A percentile compares a stretch with the other conserved stretches of the same genome.
Evolutionary conservation across 106 monocot species (phyloP).

Genomic region (Allium fistulosum): DNA sequence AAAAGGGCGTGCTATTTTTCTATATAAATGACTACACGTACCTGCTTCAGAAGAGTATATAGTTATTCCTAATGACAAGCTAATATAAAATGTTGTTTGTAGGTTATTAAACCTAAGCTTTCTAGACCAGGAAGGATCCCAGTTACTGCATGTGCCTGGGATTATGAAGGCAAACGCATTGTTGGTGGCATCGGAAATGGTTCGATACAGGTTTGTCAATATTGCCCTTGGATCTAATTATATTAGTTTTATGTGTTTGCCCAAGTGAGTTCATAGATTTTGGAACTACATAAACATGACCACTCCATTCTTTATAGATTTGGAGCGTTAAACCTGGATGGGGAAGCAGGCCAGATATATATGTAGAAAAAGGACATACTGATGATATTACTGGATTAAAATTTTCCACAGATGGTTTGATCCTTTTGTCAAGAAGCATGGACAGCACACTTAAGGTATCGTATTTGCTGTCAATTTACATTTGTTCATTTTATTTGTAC

Average conservation of each 20-base stretch:
- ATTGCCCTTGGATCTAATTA: too few relatives aligned
- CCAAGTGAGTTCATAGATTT: too few relatives aligned
- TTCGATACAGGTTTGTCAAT: constrained; percentile 74
- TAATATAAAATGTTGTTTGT: not conserved
- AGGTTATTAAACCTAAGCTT: constrained; percentile 99
- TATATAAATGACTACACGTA: too few relatives aligned
- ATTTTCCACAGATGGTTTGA: constrained; percentile 68
- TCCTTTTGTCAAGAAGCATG: constrained; percentile 91
- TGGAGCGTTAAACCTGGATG: constrained; percentile 97
- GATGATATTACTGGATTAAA: constrained; percentile 95
- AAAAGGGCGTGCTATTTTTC: too few relatives aligned
- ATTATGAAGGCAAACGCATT: constrained; percentile 86
- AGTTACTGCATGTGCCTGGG: constrained; percentile 92
- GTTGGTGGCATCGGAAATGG: constrained; percentile 94
- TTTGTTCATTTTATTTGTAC: not conserved
- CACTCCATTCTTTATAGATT: constrained; percentile 27
- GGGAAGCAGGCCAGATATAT: constrained; percentile 96
- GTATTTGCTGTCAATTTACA: not conserved
- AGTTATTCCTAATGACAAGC: too few relatives aligned
- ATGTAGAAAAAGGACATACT: constrained; percentile 66
- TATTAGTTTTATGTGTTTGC: too few relatives aligned
- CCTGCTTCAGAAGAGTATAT: too few relatives aligned
- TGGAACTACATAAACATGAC: not conserved
- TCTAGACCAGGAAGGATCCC: constrained; percentile 68
- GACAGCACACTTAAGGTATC: constrained; percentile 86